phyloP scores from a whole-genome alignment of 2,329 filamentous ascomycete genomes.

The Huntiella bhutanensis region DNA sequence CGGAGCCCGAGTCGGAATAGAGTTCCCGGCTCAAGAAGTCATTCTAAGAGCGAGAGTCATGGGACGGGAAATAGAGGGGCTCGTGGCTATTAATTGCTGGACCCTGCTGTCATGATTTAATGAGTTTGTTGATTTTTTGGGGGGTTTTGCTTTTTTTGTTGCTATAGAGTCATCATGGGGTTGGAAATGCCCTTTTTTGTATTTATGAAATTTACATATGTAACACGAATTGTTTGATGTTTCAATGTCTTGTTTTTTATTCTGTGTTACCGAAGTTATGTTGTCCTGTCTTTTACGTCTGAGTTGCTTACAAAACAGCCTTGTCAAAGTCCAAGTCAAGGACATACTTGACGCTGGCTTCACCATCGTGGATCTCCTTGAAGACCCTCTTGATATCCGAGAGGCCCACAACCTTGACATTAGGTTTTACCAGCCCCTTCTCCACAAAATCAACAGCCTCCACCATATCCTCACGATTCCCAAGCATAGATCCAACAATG shows the following conservation, averaged over 20 bases:
- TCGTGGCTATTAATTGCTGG: no score
- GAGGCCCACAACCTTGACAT: neutral
- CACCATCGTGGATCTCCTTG: neutral
- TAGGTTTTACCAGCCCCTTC: neutral
- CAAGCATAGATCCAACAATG: neutral
- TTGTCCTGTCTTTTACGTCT: no score
- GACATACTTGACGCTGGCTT: neutral
- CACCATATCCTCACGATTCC: neutral
- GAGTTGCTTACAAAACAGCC: neutral
- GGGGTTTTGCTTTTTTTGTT: neutral
- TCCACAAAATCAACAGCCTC: slow-evolving; percentile 1
- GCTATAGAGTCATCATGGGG: neutral
- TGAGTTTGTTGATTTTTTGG: no score
- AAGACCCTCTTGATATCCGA: neutral
- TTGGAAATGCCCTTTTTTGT: neutral
- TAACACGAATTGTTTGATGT: neutral
- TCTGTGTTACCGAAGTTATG: no score
- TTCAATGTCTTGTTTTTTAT: no score
- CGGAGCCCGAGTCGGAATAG: neutral
- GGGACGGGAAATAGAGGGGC: neutral
- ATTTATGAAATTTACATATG: neutral
- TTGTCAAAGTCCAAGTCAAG: neutral
- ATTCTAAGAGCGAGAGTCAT: slow-evolving; percentile 1
- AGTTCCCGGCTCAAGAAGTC: neutral
- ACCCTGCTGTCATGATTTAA: no score